A percentile compares a stretch with the other conserved stretches of the same genome.
phyloP scores from a whole-genome alignment of 768 basidiomycete genomes.

The Trametes sanguinea region DNA sequence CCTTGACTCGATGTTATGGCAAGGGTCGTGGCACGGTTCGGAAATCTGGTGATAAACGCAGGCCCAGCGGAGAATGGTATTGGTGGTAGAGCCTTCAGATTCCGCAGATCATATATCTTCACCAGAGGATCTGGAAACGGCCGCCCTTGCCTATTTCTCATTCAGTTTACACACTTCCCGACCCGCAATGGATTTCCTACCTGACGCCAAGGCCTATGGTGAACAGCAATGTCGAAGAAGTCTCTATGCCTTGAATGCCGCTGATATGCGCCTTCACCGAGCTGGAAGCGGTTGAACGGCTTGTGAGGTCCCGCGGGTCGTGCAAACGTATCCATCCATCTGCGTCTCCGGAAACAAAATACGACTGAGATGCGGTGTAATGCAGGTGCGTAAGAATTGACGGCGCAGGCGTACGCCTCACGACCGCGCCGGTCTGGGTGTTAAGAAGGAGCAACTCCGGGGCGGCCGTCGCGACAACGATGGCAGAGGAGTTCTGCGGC shows the following conservation, averaged over 20 bases:
- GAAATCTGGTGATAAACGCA: constrained; percentile 79
- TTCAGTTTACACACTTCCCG: not conserved
- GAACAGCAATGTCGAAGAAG: constrained; percentile 76
- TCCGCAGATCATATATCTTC: constrained; percentile 89
- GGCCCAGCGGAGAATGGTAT: constrained; percentile 87
- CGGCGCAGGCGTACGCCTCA: constrained; percentile 58
- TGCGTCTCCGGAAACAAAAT: constrained; percentile 65
- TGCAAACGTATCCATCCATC: constrained; percentile 78
- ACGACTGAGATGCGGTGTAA: constrained; percentile 53
- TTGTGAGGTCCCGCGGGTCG: constrained; percentile 63
- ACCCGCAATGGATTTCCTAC: constrained; percentile 39
- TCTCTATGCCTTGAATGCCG: constrained; percentile 81
- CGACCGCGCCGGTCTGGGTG: constrained; percentile 64
- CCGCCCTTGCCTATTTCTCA: constrained; percentile 68
- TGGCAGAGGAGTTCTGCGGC: constrained; percentile 47
- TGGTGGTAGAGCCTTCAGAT: constrained; percentile 78
- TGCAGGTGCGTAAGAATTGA: constrained; percentile 66
- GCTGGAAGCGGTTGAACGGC: constrained; percentile 41
- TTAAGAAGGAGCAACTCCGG: constrained; percentile 74
- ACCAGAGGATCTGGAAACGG: constrained; percentile 91
- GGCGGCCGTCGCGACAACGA: constrained; percentile 60
- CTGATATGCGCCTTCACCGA: constrained; percentile 74
- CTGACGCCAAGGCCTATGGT: constrained; percentile 88
- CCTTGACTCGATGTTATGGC: constrained; percentile 80
- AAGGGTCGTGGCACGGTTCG: constrained; percentile 72